A percentile compares a stretch with the other conserved stretches of the same genome.
Conservation (phyloP, 257 asterid genomes). For the Asclepias syriaca region DNA sequence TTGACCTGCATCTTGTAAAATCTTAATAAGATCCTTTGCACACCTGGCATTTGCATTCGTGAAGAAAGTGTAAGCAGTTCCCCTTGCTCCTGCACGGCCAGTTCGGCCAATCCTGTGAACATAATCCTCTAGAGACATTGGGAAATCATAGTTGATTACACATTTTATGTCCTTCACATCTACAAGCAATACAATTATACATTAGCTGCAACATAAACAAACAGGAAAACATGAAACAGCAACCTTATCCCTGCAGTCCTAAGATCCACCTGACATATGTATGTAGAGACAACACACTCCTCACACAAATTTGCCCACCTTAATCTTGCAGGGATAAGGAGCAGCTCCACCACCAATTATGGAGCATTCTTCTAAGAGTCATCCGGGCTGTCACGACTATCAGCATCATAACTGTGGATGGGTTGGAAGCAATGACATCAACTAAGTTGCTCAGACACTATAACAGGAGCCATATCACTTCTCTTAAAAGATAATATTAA, state of each 20-base stretch:
- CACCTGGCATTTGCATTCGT: constrained; percentile 65
- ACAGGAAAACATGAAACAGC: constrained; percentile 27
- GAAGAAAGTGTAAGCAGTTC: constrained; percentile 77
- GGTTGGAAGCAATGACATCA: constrained; percentile 67
- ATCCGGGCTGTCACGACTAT: constrained; percentile 86
- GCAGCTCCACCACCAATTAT: constrained; percentile 59
- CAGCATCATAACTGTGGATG: constrained; percentile 88
- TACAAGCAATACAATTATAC: constrained; percentile 27
- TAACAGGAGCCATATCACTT: constrained; percentile 31
- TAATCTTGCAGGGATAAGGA: constrained; percentile 98
- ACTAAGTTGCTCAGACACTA: constrained; percentile 42
- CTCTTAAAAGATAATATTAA: background rate
- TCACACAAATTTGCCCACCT: constrained; percentile 73
- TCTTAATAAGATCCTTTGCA: constrained; percentile 65
- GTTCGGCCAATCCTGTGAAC: constrained; percentile 95
- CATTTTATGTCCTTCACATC: constrained; percentile 97
- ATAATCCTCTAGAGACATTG: constrained; percentile 84
- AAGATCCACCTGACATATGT: constrained; percentile 46
- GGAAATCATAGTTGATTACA: constrained; percentile 86
- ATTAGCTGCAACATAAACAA: constrained; percentile 19
- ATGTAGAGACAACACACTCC: constrained; percentile 62
- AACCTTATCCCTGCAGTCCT: constrained; percentile 96
- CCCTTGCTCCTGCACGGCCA: constrained; percentile 92
- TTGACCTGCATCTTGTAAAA: constrained; percentile 81
- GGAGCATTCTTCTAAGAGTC: constrained; percentile 53